phyloP scores from a whole-genome alignment of 768 basidiomycete species.

The Erythrobasidium yunnanense region DNA sequence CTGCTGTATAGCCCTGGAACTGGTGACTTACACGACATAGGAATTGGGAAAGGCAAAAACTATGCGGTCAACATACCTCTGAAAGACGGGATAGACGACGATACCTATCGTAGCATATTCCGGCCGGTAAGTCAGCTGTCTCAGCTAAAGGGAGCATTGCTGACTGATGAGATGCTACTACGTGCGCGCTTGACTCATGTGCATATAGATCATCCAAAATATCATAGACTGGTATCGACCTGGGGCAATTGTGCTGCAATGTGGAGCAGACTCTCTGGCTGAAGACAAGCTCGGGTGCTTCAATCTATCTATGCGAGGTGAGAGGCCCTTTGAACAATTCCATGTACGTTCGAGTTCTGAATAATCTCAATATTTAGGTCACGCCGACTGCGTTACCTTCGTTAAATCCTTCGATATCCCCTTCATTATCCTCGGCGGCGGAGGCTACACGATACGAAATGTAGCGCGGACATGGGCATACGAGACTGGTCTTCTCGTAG shows the following conservation, averaged over 20 bases:
- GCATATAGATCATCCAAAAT: conserved; percentile 64
- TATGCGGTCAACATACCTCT: conserved; percentile 89
- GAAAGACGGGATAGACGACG: conserved; percentile 87
- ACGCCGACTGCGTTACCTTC: conserved; percentile 82
- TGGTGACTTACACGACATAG: conserved; percentile 72
- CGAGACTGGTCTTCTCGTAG: conserved; percentile 92
- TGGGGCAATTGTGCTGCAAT: conserved; percentile 78
- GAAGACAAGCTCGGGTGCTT: conserved; percentile 94
- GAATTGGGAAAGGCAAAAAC: conserved; percentile 65
- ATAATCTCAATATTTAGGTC: conserved; percentile 49
- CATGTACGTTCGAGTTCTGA: not conserved
- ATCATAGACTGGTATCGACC: conserved; percentile 82
- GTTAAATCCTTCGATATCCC: conserved; percentile 86
- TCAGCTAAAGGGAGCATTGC: not conserved
- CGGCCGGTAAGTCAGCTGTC: conserved; percentile 57
- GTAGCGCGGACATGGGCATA: conserved; percentile 99
- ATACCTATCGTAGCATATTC: conserved; percentile 75
- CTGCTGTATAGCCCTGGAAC: conserved; percentile 59
- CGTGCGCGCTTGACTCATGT: too few relatives aligned
- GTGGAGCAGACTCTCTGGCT: conserved; percentile 87
- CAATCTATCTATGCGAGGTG: conserved; percentile 77
- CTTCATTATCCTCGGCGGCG: conserved; percentile 80
- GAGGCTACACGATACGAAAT: conserved; percentile 92
- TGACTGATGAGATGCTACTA: not conserved
- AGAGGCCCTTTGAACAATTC: conserved; percentile 24